Conservation (phyloP, 2,329 filamentous ascomycete genomes). For the Nemania abortiva region DNA sequence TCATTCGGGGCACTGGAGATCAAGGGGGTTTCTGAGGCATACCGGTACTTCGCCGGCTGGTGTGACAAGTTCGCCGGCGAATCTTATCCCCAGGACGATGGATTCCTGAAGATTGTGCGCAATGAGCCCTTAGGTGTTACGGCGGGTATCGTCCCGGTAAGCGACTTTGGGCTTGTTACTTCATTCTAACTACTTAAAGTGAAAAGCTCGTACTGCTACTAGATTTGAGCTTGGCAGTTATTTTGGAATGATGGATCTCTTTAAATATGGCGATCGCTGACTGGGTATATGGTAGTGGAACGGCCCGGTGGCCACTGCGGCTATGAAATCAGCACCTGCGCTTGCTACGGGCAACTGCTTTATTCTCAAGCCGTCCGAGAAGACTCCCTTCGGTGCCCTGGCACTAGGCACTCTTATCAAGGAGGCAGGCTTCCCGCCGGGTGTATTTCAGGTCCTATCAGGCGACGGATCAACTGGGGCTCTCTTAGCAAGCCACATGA, state of each 20-base stretch:
- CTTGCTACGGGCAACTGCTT: conserved; percentile 56
- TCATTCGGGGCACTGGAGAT: conserved; percentile 27
- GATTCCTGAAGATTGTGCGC: conserved; percentile 38
- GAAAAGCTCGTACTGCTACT: background rate
- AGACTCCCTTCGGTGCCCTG: conserved; percentile 49
- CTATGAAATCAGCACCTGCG: conserved; percentile 55
- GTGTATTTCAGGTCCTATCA: conserved; percentile 55
- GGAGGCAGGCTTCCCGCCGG: conserved; percentile 56
- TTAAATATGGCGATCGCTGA: conserved; percentile 1
- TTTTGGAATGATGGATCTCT: too few species aligned
- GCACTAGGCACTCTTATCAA: conserved; percentile 46
- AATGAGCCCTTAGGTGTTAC: conserved; percentile 39
- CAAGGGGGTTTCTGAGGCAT: conserved; percentile 9
- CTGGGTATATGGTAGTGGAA: conserved; percentile 45
- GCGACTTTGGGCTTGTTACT: background rate
- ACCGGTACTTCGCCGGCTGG: conserved; percentile 40
- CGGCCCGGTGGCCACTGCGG: conserved; percentile 53
- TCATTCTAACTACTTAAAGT: background rate
- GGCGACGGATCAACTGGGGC: conserved; percentile 39
- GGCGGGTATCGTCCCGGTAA: conserved; percentile 36
- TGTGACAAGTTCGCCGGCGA: conserved; percentile 40
- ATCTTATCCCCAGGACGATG: conserved; percentile 37
- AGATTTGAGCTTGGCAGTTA: too few species aligned
- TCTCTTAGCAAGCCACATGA: conserved; percentile 39
- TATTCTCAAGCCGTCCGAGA: conserved; percentile 56